Percentiles rank a stretch among this genome's conserved stretches.
These are phyloP conservation scores for Fusarium xyrophilum DNA, from an alignment of 2,329 filamentous ascomycete species.

Conservation along the genomic window DNA sequence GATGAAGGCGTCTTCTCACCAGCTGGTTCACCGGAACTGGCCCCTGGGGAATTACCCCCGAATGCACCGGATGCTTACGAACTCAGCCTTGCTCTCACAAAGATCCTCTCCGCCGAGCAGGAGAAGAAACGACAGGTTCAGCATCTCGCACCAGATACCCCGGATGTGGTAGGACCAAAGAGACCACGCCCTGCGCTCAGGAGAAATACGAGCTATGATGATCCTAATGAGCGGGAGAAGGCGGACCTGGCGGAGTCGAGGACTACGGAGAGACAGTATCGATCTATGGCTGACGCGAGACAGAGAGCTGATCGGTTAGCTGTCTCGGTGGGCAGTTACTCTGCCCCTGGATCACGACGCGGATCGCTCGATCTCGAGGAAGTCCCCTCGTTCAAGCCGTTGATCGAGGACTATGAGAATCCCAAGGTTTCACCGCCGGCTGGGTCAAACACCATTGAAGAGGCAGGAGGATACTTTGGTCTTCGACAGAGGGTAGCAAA, in stretches of 20 bases:
- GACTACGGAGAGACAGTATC: conserved; percentile 48
- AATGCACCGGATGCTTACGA: conserved; percentile 50
- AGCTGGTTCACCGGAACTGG: conserved; percentile 38
- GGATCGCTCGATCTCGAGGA: conserved; percentile 45
- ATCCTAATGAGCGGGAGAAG: conserved; percentile 49
- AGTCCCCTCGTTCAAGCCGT: conserved; percentile 43
- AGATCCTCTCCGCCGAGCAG: conserved; percentile 47
- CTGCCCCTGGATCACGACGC: conserved; percentile 48
- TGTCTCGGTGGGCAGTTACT: conserved; percentile 50
- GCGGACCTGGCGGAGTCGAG: conserved; percentile 50
- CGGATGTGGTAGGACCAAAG: conserved; percentile 29
- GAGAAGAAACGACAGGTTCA: conserved; percentile 30
- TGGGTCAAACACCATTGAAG: conserved; percentile 22
- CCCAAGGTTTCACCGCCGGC: conserved; percentile 33
- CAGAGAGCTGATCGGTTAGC: conserved; percentile 50
- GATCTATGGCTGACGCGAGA: conserved; percentile 51
- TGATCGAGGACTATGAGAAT: conserved; percentile 43
- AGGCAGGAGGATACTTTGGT: conserved; percentile 31
- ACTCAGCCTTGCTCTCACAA: conserved; percentile 49
- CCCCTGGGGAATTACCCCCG: conserved; percentile 39
- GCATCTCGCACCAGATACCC: conserved; percentile 14
- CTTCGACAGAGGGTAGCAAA: conserved; percentile 35
- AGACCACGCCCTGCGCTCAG: conserved; percentile 50
- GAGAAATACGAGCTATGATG: conserved; percentile 54
- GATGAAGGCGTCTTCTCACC: conserved; percentile 40